phyloP scores from a whole-genome alignment of 2,329 filamentous ascomycete genomes.

The Xylaria sp. region DNA sequence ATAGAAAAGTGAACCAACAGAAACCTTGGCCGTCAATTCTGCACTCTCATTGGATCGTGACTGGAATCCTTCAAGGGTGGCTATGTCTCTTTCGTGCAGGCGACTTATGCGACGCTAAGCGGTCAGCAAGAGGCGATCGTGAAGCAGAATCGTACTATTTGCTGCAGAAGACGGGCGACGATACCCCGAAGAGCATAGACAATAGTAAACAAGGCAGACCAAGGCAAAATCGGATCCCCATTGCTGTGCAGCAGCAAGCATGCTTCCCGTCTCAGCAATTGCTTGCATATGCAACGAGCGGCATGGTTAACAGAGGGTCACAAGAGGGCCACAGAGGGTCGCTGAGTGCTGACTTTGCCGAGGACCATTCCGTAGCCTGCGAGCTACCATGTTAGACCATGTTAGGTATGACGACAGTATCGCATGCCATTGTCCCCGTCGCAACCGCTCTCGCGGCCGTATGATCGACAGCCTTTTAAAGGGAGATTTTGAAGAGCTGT shows the following conservation, averaged over 20 bases:
- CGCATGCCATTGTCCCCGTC: slow-evolving; percentile 11
- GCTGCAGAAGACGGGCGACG: slow-evolving; percentile 26
- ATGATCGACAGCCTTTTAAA: slow-evolving; percentile 14
- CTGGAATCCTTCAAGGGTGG: slow-evolving; percentile 31
- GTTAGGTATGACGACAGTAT: slow-evolving; percentile 35
- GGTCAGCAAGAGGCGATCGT: slow-evolving; percentile 29
- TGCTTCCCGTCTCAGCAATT: slow-evolving; percentile 34
- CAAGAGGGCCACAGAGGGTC: slow-evolving; percentile 15
- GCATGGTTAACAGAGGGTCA: slow-evolving; percentile 28
- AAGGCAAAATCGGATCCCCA: slow-evolving; percentile 18
- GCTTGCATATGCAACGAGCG: slow-evolving; percentile 40
- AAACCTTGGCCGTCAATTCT: slow-evolving; percentile 10
- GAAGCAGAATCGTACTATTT: slow-evolving; percentile 28
- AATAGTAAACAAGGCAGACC: slow-evolving; percentile 17
- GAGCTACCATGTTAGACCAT: background rate
- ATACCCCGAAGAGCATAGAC: slow-evolving; percentile 30
- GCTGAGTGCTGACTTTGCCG: slow-evolving; percentile 16
- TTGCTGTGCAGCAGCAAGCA: slow-evolving; percentile 15
- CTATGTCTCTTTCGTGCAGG: slow-evolving; percentile 37
- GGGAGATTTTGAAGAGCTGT: slow-evolving; percentile 23
- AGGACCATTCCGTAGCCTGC: background rate
- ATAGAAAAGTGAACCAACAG: slow-evolving; percentile 15
- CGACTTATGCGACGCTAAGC: slow-evolving; percentile 36
- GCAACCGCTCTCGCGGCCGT: background rate
- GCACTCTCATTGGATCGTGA: slow-evolving; percentile 34